phyloP scores from a whole-genome alignment of 225 moss, liverwort and hornwort species.

The Pseudoscleropodium purum region DNA sequence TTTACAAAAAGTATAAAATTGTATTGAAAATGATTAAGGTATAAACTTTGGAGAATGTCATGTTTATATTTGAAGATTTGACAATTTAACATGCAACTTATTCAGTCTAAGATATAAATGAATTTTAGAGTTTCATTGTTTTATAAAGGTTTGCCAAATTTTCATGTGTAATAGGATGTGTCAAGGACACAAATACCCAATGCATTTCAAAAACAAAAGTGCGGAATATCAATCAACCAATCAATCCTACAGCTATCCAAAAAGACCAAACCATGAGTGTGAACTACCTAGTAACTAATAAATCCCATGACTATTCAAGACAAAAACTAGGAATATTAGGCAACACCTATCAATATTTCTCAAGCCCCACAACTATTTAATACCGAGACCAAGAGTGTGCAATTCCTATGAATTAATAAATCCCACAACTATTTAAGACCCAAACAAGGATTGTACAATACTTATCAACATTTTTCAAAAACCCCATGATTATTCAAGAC shows the following conservation, averaged over 20 bases:
- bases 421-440: no score
- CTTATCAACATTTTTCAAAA: not conserved
- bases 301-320: rapidly evolving
- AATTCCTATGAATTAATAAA: not conserved
- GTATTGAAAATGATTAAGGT: not conserved
- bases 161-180: not conserved
- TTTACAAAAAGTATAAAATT: not conserved
- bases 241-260: rapidly evolving
- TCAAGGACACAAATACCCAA: not conserved
- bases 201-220: not conserved
- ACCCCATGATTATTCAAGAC: not conserved
- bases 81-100: not conserved
- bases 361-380: rapidly evolving
- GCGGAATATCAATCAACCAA: not conserved
- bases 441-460: no score
- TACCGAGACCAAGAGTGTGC: not conserved
- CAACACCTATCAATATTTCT: not conserved
- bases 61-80: not conserved
- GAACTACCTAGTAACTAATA: not conserved
- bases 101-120: not conserved
- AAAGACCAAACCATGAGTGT: not conserved
- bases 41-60: not conserved
- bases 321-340: rapidly evolving
- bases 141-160: not conserved
- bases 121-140: not conserved